These are phyloP conservation scores for Crithidia acanthocephali DNA, from an alignment of 208 protist genomes.

Conservation along the genomic window DNA sequence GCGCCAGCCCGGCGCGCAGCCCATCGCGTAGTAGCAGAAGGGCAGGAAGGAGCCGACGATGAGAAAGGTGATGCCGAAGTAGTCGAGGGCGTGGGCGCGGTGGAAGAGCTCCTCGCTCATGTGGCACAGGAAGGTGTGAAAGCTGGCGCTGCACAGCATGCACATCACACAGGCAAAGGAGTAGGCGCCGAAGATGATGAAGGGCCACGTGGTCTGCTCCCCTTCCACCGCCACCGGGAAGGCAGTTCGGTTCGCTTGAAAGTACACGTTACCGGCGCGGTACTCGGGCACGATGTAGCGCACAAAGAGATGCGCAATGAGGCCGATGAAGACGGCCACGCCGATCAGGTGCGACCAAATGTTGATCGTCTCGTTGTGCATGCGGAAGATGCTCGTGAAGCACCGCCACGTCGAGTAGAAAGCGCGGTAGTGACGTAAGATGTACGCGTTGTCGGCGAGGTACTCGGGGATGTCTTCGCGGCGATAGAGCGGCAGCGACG, in stretches of 20 bases:
- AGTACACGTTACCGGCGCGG: conserved; percentile 21
- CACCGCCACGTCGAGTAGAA: conserved; percentile 64
- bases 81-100: conserved; percentile 77
- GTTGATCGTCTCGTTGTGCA: conserved; percentile 92
- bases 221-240: conserved; percentile 13
- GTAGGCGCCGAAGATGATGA: conserved; percentile 74
- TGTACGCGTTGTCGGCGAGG: conserved; percentile 56
- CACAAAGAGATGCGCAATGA: conserved; percentile 49
- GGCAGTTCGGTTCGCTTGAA: conserved; percentile 25
- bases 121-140: conserved; percentile 79
- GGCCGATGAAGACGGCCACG: conserved; percentile 59
- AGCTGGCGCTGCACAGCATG: conserved; percentile 75
- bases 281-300: conserved; percentile 38
- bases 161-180: conserved; percentile 77
- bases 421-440: conserved; percentile 65
- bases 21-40: conserved; percentile 82
- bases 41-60: conserved; percentile 85
- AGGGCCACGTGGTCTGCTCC: conserved; percentile 31
- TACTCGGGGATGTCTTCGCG: conserved; percentile 47
- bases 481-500: conserved; percentile 50
- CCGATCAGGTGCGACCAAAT: conserved; percentile 84
- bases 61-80: conserved; percentile 87
- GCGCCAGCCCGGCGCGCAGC: conserved; percentile 67
- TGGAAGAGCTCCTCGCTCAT: conserved; percentile 55
- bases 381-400: conserved; percentile 63